phyloP scores from a whole-genome alignment of 768 basidiomycete species.

The Kwoniella mangroviensis region DNA sequence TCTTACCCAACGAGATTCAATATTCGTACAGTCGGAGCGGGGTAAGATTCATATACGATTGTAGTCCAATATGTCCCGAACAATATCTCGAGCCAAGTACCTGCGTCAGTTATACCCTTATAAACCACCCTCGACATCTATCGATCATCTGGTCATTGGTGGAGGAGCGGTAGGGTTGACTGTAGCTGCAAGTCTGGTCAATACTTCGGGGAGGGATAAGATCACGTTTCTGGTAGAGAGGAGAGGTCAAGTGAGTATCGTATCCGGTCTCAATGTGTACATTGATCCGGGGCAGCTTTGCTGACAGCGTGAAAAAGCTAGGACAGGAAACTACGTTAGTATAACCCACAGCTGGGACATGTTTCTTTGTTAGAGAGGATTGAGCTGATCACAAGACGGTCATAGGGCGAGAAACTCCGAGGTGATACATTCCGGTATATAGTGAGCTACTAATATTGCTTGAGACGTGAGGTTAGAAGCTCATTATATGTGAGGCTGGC shows the following conservation, averaged over 20 bases:
- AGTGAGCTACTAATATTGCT: constrained; percentile 16
- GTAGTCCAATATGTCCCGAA: neutral
- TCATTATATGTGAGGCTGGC: neutral
- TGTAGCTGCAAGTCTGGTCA: constrained; percentile 72
- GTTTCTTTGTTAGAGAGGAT: neutral
- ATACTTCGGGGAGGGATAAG: constrained; percentile 67
- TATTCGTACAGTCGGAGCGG: too few relatives aligned
- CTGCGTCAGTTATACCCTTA: constrained; percentile 39
- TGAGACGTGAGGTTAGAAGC: neutral
- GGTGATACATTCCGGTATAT: constrained; percentile 78
- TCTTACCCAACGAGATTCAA: too few relatives aligned
- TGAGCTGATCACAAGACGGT: neutral
- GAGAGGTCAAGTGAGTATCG: constrained; percentile 62
- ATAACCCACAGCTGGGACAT: neutral
- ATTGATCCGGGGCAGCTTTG: too few relatives aligned
- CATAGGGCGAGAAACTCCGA: constrained; percentile 88
- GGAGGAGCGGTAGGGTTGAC: constrained; percentile 89
- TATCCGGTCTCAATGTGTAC: too few relatives aligned
- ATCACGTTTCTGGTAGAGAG: constrained; percentile 83
- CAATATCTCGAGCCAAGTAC: constrained; percentile 11
- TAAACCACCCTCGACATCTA: constrained; percentile 67
- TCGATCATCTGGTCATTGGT: constrained; percentile 87
- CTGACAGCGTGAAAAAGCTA: constrained; percentile 34
- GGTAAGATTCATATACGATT: too few relatives aligned
- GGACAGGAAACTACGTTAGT: constrained; percentile 83